Conservation (phyloP, 176 grass and related monocot species). For the Lolium multiflorum region DNA sequence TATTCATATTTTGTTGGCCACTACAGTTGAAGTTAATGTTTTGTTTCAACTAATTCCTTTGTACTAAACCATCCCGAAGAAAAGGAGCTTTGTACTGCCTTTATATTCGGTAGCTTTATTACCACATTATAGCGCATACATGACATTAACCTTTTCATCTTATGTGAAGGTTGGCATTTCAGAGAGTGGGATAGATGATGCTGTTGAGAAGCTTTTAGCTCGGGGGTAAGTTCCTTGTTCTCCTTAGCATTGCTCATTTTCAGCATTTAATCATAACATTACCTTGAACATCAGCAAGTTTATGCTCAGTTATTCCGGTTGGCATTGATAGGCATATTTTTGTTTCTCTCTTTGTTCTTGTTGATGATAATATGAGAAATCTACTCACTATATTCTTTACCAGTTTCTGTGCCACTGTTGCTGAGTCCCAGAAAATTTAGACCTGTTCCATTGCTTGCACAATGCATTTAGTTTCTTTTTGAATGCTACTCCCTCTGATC, state of each 20-base stretch:
- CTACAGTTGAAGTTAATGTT: conserved; percentile 20
- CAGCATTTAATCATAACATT: conserved; percentile 34
- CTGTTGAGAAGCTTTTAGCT: conserved; percentile 80
- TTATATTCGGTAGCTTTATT: conserved; percentile 15
- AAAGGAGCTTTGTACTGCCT: neutral
- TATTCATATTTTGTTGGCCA: conserved; percentile 9
- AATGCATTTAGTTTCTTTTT: conserved; percentile 24
- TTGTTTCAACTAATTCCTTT: conserved; percentile 34
- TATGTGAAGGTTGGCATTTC: conserved; percentile 89
- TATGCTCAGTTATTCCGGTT: conserved; percentile 4
- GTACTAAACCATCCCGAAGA: conserved; percentile 2
- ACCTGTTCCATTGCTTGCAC: neutral
- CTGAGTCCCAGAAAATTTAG: conserved; percentile 24
- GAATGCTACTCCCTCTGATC: neutral
- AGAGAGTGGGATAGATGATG: conserved; percentile 89
- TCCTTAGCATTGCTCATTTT: conserved; percentile 20
- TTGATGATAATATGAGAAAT: neutral
- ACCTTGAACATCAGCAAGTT: conserved; percentile 28
- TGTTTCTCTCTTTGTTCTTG: conserved; percentile 22
- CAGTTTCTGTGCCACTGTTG: neutral
- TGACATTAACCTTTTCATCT: conserved; percentile 31
- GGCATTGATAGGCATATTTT: conserved; percentile 5
- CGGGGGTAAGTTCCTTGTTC: conserved; percentile 66
- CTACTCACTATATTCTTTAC: conserved; percentile 2
- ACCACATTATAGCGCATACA: conserved; percentile 1